Evolutionary conservation across 2,329 filamentous ascomycete species (phyloP).

Genomic region (Ceratocystis huliohia): DNA sequence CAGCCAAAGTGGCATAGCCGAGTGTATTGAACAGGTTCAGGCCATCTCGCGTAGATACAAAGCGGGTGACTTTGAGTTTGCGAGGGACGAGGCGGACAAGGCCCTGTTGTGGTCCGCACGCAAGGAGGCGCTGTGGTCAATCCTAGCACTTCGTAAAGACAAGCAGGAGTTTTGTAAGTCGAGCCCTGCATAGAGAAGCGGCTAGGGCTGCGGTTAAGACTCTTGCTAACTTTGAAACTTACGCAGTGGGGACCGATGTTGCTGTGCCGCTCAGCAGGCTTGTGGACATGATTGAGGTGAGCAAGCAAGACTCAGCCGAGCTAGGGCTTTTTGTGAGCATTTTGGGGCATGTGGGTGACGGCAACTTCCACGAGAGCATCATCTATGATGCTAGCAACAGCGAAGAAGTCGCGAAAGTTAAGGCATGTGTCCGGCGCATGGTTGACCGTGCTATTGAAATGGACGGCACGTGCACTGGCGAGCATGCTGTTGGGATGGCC

Average conservation of each 20-base stretch:
- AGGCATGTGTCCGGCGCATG: conserved; percentile 78
- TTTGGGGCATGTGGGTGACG: conserved; percentile 81
- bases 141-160: conserved; percentile 54
- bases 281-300: conserved; percentile 65
- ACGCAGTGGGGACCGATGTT: conserved; percentile 62
- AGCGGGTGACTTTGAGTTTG: conserved; percentile 62
- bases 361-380: conserved; percentile 89
- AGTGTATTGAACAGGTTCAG: conserved; percentile 60
- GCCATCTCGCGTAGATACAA: conserved; percentile 52
- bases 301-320: conserved; percentile 79
- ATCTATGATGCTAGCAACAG: conserved; percentile 65
- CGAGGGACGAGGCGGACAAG: conserved; percentile 56
- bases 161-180: conserved; percentile 59
- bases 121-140: conserved; percentile 75
- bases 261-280: conserved; percentile 67
- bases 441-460: conserved; percentile 80
- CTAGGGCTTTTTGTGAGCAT: conserved; percentile 78
- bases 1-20: conserved; percentile 61
- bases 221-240: background rate
- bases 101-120: conserved; percentile 66
- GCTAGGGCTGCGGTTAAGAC: background rate
- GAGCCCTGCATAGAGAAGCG: conserved; percentile 50
- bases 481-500: conserved; percentile 74
- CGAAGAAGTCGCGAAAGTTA: conserved; percentile 60
- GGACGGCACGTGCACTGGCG: conserved; percentile 86